Evolutionary conservation across 2,329 filamentous ascomycete genomes (phyloP).

Genomic region (Chrysoporthe deuterocubensis): DNA sequence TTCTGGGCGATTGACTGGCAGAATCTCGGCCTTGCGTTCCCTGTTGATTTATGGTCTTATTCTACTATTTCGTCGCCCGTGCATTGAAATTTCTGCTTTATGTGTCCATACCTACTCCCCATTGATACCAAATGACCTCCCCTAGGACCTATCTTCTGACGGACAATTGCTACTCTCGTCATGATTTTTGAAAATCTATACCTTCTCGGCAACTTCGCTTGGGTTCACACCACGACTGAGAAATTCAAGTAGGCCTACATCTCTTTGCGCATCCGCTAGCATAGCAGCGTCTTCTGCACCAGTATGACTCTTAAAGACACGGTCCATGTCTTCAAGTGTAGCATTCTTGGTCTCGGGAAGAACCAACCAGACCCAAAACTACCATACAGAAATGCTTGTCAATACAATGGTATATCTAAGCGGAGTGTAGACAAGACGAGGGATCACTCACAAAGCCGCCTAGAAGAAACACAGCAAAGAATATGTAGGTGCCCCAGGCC

Average conservation of each 20-base stretch:
- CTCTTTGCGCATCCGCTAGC: conserved; percentile 33
- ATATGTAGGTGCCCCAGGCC: conserved; percentile 60
- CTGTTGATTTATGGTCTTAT: background rate
- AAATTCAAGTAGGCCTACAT: conserved; percentile 31
- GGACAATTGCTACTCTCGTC: no score
- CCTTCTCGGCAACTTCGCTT: background rate
- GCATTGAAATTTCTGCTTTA: background rate
- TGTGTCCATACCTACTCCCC: background rate
- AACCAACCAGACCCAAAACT: conserved; percentile 51
- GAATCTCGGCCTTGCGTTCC: no score
- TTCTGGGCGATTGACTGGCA: no score
- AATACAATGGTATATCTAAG: background rate
- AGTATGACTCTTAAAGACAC: conserved; percentile 49
- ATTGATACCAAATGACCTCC: background rate
- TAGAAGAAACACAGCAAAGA: conserved; percentile 57
- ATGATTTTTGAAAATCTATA: background rate
- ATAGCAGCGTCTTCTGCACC: conserved; percentile 36
- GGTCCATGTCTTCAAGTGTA: conserved; percentile 59
- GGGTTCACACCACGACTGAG: background rate
- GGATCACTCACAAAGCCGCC: conserved; percentile 41
- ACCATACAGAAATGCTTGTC: background rate
- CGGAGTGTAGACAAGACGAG: background rate
- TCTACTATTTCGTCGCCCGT: background rate
- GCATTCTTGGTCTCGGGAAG: conserved; percentile 61
- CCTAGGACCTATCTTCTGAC: no score